Base-by-base conservation (phyloP, 2,329 filamentous ascomycete species). In the Dactylonectria estremocensis region DNA sequence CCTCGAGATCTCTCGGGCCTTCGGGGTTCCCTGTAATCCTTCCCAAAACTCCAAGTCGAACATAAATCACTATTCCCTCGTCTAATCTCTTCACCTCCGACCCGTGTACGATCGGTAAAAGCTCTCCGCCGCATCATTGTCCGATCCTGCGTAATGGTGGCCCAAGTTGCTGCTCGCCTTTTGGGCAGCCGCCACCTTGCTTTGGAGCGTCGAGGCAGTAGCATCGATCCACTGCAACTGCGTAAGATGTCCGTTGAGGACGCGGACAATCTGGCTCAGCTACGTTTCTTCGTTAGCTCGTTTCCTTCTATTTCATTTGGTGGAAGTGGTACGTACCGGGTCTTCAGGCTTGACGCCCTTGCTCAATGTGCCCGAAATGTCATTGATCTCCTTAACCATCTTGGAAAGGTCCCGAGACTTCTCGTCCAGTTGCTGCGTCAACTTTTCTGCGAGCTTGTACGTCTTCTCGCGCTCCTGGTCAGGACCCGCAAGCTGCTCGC, bases 331-430 rank as follows among this genome's bases (percentile, higher is more conserved):
- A 88, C 91, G 83, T 88, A 96, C 94, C 73, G 93, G 93, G 82
- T 96, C 94, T 80, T 96, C 93, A 31, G 93, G 89, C 82, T 97
- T 97, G 82, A 89, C 92, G 66, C 93, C 94, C 87, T 97, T 97
- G 87, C 91, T 95, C 72, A 99, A 84, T 24, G 91, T 94, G 61
- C 93, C 89, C n/a, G 94, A 96, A 69, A 97, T 95, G 74, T 92
- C 90, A 79, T 99, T 99, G 79, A 99, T 97, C 82, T 98, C 96
- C 79, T 97, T 95, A 75, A 99, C 97, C 95, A 99, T 98, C 83
- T 94, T 95, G 54, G 90, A 91, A 70, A 99, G 86, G 78, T 97
- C 95, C 79, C 94, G 93, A 77, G 94, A 95, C 90, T 98, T 97
- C 75, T 97, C 95, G 65, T 97, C 95, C 71, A 99, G 86, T 72